A percentile compares a stretch with the other conserved stretches of the same genome.
These are phyloP conservation scores for Metarhizium robertsii DNA, from an alignment of 2,329 filamentous ascomycete species.

Conservation along the genomic window DNA sequence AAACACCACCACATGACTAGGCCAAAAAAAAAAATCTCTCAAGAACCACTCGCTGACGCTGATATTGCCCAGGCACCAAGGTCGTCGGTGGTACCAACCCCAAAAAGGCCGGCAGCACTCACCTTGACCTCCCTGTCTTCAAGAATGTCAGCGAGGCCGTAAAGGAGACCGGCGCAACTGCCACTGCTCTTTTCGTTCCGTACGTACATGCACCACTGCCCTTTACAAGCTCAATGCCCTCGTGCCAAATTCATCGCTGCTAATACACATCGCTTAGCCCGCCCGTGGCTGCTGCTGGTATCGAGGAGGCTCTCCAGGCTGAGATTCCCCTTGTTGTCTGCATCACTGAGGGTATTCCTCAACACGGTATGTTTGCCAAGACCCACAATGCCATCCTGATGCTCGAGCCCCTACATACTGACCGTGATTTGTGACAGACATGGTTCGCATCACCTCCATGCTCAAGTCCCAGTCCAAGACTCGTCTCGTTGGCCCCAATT, in stretches of 20 bases:
- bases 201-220: conserved; percentile 33
- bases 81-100: conserved; percentile 98
- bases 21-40: not conserved
- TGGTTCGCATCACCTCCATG: conserved; percentile 98
- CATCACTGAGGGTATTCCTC: conserved; percentile 96
- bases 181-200: conserved; percentile 95
- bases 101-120: conserved; percentile 89
- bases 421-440: conserved; percentile 49
- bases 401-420: conserved; percentile 3
- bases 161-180: conserved; percentile 81
- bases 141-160: conserved; percentile 79
- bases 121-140: conserved; percentile 90
- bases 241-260: conserved; percentile 5
- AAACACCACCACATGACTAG: not conserved
- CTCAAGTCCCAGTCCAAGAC: conserved; percentile 97
- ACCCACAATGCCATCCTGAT: not conserved
- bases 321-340: conserved; percentile 94
- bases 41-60: conserved; percentile 12
- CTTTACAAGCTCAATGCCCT: not conserved
- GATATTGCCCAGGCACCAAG: conserved; percentile 62
- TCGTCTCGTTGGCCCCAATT: conserved; percentile 93
- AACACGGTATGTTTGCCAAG: conserved; percentile 61
- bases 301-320: conserved; percentile 89
- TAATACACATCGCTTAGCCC: conserved; percentile 50
- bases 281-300: conserved; percentile 83